phyloP scores from a whole-genome alignment of 352 stramenopile genomes.

The Globisporangium parvum region DNA sequence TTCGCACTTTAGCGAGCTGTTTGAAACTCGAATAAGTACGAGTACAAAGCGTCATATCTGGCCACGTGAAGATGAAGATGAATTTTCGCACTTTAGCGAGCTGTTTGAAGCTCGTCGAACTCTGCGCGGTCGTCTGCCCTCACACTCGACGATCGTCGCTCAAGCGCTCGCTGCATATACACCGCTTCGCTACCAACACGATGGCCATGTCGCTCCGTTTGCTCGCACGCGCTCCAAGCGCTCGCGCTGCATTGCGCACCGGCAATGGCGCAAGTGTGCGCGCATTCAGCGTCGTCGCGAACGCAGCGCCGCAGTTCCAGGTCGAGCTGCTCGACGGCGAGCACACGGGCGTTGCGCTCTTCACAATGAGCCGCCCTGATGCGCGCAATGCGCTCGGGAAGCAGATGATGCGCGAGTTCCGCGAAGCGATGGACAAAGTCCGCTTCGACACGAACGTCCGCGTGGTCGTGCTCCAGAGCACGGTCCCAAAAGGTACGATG shows the following conservation, averaged over 20 bases:
- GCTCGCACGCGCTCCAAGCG: conserved; percentile 1
- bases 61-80: not conserved
- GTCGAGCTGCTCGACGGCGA: conserved; percentile 54
- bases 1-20: too few relatives aligned
- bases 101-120: too few relatives aligned
- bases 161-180: too few relatives aligned
- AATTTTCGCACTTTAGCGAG: too few relatives aligned
- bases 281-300: conserved; percentile 12
- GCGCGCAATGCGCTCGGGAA: conserved; percentile 72
- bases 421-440: conserved; percentile 54
- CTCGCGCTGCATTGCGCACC: not conserved
- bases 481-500: conserved; percentile 39
- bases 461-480: conserved; percentile 76
- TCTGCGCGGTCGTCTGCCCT: too few relatives aligned
- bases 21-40: conserved; percentile 4
- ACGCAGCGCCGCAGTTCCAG: conserved; percentile 35
- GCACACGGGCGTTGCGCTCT: conserved; percentile 53
- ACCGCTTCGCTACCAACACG: not conserved
- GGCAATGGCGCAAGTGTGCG: not conserved
- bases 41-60: not conserved
- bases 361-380: conserved; percentile 72
- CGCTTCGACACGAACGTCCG: conserved; percentile 63
- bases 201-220: conserved; percentile 12
- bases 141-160: not conserved
- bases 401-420: conserved; percentile 81